These are phyloP conservation scores for Euphrasia confusa DNA, from an alignment of 257 asterid species.

Conservation along the genomic window DNA sequence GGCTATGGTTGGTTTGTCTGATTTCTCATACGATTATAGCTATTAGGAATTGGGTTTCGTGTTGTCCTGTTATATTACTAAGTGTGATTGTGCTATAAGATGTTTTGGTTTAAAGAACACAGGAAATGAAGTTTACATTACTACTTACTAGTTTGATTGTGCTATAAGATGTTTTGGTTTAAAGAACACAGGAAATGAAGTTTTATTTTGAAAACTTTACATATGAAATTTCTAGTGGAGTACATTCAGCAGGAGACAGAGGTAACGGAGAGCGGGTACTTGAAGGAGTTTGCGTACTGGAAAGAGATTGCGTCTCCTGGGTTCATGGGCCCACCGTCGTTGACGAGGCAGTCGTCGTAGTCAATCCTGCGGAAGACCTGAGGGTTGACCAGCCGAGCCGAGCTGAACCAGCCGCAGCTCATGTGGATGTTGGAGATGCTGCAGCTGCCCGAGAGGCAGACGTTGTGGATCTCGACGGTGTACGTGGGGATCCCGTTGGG, in stretches of 20 bases:
- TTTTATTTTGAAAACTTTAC: too few species aligned
- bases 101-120: too few species aligned
- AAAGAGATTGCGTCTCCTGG: conserved; percentile 43
- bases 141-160: too few species aligned
- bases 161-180: too few species aligned
- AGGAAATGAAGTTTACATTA: too few species aligned
- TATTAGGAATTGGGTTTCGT: conserved; percentile 28
- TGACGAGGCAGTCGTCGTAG: conserved; percentile 61
- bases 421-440: conserved; percentile 56
- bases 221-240: too few species aligned
- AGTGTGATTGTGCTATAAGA: too few species aligned
- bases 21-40: conserved; percentile 64
- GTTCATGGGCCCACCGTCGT: conserved; percentile 46
- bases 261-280: conserved; percentile 45
- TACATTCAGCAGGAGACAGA: conserved; percentile 38
- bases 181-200: too few species aligned
- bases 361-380: conserved; percentile 37
- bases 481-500: conserved; percentile 74
- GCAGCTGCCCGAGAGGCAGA: conserved; percentile 43
- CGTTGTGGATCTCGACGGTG: conserved; percentile 45
- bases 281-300: conserved; percentile 56
- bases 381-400: conserved; percentile 55
- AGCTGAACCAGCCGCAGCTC: conserved; percentile 73
- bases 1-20: conserved; percentile 94
- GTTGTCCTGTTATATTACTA: background rate